These are phyloP conservation scores for Fusarium acutatum DNA, from an alignment of 2,329 filamentous ascomycete species.

Conservation along the genomic window DNA sequence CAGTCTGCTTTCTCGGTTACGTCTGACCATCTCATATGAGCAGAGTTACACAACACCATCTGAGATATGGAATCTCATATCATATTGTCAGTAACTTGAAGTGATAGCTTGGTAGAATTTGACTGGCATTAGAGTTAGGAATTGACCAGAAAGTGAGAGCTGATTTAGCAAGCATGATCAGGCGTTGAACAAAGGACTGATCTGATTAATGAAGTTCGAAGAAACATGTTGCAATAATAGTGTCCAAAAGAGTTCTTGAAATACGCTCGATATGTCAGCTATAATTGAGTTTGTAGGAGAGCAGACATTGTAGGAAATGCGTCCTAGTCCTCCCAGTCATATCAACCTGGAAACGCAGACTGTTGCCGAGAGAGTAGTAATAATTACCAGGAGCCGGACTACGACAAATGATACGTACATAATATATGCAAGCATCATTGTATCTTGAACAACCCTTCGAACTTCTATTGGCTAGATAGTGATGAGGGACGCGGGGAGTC, in stretches of 20 bases:
- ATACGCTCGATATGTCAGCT: fast-evolving
- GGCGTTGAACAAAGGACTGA: not conserved
- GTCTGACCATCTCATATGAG: not conserved
- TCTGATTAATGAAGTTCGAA: not conserved
- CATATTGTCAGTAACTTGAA: too few species aligned
- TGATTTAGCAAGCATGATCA: not conserved
- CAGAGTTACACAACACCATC: not conserved
- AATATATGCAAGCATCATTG: not conserved
- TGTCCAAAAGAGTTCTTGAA: fast-evolving
- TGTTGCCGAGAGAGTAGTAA: not conserved
- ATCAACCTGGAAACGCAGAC: not conserved
- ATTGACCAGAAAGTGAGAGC: too few species aligned
- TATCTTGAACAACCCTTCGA: not conserved
- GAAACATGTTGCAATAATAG: not conserved
- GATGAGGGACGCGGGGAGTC: fast-evolving
- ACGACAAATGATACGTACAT: too few species aligned
- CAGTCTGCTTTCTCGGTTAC: not conserved
- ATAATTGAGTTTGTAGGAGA: fast-evolving
- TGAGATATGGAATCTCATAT: not conserved
- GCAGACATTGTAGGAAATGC: not conserved
- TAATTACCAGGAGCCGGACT: not conserved
- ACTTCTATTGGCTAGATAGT: not conserved
- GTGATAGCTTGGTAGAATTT: fast-evolving
- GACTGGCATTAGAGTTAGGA: fast-evolving
- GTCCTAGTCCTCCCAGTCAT: not conserved